Evolutionary conservation across 2,329 filamentous ascomycete species (phyloP).

Genomic region (Myriosclerotinia scirpicola): DNA sequence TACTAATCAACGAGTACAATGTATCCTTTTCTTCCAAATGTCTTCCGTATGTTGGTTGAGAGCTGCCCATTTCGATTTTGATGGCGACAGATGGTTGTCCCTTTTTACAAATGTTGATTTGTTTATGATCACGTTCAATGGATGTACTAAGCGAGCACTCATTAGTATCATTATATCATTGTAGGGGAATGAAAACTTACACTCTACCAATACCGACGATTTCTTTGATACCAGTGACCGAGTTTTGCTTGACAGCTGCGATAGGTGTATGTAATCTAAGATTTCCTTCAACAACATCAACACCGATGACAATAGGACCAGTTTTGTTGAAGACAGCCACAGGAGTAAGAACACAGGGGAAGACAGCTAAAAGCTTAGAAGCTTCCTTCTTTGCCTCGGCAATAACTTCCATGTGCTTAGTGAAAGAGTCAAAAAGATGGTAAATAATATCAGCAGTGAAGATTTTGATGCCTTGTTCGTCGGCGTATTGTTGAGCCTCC

Average conservation of each 20-base stretch:
- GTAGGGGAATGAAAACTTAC: slow-evolving; percentile 34
- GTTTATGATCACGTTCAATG: slow-evolving; percentile 97
- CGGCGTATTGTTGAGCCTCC: slow-evolving; percentile 85
- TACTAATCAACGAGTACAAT: slow-evolving; percentile 84
- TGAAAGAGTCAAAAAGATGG: slow-evolving; percentile 96
- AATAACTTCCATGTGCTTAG: slow-evolving; percentile 85
- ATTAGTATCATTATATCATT: slow-evolving; percentile 1
- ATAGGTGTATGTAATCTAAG: slow-evolving; percentile 87
- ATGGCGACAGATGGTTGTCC: slow-evolving; percentile 95
- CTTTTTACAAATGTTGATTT: slow-evolving; percentile 88
- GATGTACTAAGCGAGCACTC: slow-evolving; percentile 62
- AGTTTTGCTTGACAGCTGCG: slow-evolving; percentile 78
- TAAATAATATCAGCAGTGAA: slow-evolving; percentile 99
- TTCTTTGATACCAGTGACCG: slow-evolving; percentile 78
- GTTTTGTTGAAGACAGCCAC: slow-evolving; percentile 99
- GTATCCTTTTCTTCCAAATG: slow-evolving; percentile 90
- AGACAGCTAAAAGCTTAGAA: slow-evolving; percentile 91
- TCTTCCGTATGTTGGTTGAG: slow-evolving; percentile 91
- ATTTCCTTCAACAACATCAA: slow-evolving; percentile 90
- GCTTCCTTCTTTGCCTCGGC: slow-evolving; percentile 94
- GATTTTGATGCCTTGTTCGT: slow-evolving; percentile 93
- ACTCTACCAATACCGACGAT: slow-evolving; percentile 86
- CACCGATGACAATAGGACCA: slow-evolving; percentile 87
- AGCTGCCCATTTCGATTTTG: slow-evolving; percentile 91
- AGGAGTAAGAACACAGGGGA: slow-evolving; percentile 87